phyloP scores from a whole-genome alignment of 2,329 filamentous ascomycete species.

The Cyclaneusma minus region DNA sequence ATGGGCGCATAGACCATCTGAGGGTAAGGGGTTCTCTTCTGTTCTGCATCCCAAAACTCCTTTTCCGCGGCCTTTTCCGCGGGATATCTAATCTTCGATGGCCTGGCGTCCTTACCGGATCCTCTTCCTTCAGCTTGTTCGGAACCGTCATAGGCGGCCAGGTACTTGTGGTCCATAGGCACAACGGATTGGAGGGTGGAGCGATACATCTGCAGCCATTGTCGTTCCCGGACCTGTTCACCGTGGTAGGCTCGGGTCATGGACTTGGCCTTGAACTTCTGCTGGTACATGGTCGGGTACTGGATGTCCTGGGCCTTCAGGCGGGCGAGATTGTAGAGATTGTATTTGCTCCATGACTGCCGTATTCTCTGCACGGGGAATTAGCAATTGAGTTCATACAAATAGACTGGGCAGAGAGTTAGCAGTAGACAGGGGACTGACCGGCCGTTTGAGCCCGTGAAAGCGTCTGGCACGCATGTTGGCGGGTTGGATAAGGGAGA shows the following conservation, averaged over 20 bases:
- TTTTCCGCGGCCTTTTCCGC: slow-evolving; percentile 4
- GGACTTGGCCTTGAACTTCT: slow-evolving; percentile 92
- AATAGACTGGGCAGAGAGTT: slow-evolving; percentile 3
- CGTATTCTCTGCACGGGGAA: slow-evolving; percentile 57
- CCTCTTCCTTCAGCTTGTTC: slow-evolving; percentile 73
- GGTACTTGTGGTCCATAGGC: slow-evolving; percentile 66
- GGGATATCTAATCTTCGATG: slow-evolving; percentile 5
- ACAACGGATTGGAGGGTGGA: slow-evolving; percentile 68
- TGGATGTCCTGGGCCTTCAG: slow-evolving; percentile 26
- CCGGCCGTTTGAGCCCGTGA: slow-evolving; percentile 50
- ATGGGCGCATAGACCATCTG: slow-evolving; percentile 89
- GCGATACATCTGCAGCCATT: slow-evolving; percentile 90
- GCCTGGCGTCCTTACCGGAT: slow-evolving; percentile 39
- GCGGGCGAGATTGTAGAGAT: slow-evolving; percentile 73
- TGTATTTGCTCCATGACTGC: slow-evolving; percentile 96
- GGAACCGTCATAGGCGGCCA: slow-evolving; percentile 70
- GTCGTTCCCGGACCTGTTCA: slow-evolving; percentile 81
- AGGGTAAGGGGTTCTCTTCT: slow-evolving; percentile 58
- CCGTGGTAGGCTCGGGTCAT: slow-evolving; percentile 78
- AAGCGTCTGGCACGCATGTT: slow-evolving; percentile 39
- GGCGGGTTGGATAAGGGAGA: slow-evolving; percentile 3
- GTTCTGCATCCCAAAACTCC: slow-evolving; percentile 18
- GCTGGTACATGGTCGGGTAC: slow-evolving; percentile 74
- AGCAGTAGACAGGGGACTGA: slow-evolving; percentile 24
- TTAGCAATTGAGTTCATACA: slow-evolving; percentile 3